Evolutionary conservation across 2,329 filamentous ascomycete species (phyloP).

Genomic region (Fusarium vanettenii): DNA sequence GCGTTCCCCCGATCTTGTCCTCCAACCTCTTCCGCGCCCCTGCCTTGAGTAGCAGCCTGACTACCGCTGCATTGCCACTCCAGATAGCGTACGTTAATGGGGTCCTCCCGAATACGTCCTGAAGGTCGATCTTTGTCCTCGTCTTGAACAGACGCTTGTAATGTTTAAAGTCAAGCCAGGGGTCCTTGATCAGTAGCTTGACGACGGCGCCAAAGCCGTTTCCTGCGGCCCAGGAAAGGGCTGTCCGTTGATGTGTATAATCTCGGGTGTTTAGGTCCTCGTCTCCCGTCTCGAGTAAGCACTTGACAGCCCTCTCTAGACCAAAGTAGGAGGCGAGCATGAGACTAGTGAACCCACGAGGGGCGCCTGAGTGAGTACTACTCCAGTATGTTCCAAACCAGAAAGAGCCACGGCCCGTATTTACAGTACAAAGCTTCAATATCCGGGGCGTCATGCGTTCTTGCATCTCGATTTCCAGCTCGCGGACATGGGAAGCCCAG

Average conservation of each 20-base stretch:
- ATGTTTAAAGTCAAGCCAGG: background rate
- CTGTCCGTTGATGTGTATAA: background rate
- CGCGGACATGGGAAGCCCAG: slow-evolving; percentile 8
- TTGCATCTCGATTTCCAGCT: background rate
- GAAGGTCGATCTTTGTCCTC: slow-evolving; percentile 2
- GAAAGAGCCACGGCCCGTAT: background rate
- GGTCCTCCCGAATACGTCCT: background rate
- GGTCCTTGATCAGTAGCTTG: background rate
- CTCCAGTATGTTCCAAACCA: slow-evolving; percentile 7
- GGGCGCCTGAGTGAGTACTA: background rate
- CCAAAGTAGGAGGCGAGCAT: slow-evolving; percentile 6
- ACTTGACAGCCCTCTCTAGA: background rate
- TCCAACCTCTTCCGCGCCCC: background rate
- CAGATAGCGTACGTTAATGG: slow-evolving; percentile 17
- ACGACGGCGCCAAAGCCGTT: slow-evolving; percentile 9
- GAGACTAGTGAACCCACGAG: background rate
- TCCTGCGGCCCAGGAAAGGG: slow-evolving; percentile 9
- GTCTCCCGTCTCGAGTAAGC: background rate
- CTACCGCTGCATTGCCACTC: slow-evolving; percentile 1
- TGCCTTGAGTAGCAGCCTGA: slow-evolving; percentile 8
- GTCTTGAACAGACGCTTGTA: slow-evolving; percentile 5
- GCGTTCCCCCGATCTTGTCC: slow-evolving; percentile 7
- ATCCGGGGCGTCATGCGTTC: background rate
- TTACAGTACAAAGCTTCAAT: background rate
- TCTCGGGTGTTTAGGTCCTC: slow-evolving; percentile 2